A percentile compares a stretch with the other conserved stretches of the same genome.
Conservation (phyloP, 495 filamentous ascomycete genomes). For the Aspergillus egyptiacus region DNA sequence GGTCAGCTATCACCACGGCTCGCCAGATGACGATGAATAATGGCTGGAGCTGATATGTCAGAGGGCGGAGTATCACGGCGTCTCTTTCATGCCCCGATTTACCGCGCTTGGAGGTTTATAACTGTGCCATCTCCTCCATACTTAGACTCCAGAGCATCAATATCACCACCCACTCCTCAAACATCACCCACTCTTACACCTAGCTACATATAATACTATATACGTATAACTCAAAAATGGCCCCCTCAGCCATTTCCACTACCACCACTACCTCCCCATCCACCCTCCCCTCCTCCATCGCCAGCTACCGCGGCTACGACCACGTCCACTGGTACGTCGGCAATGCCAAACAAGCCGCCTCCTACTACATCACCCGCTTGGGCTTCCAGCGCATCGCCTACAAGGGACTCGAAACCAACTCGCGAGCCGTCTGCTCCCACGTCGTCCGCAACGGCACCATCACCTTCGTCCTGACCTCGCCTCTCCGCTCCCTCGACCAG, state of each 20-base stretch:
- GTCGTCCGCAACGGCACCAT: conserved; percentile 73
- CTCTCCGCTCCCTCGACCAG: conserved; percentile 57
- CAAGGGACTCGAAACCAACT: conserved; percentile 79
- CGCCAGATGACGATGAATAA: neutral
- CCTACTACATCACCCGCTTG: conserved; percentile 78
- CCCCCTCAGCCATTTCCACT: conserved; percentile 63
- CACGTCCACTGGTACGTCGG: conserved; percentile 91
- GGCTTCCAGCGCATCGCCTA: conserved; percentile 79
- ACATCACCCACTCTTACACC: no score
- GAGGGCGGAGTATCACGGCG: neutral
- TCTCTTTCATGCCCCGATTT: neutral
- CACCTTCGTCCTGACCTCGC: conserved; percentile 78
- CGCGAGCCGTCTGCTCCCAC: conserved; percentile 65
- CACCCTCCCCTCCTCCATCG: conserved; percentile 18
- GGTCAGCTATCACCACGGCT: no score
- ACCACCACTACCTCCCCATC: conserved; percentile 36
- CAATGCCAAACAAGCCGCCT: conserved; percentile 88
- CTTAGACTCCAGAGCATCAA: neutral
- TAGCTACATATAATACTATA: no score
- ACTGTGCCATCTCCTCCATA: neutral
- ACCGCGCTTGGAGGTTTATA: neutral
- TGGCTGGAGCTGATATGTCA: neutral
- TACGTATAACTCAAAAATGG: no score
- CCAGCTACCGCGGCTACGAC: conserved; percentile 76
- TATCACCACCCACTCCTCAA: neutral